Evolutionary conservation across 2,329 filamentous ascomycete genomes (phyloP).

Genomic region (Pseudocercospora fijiensis): DNA sequence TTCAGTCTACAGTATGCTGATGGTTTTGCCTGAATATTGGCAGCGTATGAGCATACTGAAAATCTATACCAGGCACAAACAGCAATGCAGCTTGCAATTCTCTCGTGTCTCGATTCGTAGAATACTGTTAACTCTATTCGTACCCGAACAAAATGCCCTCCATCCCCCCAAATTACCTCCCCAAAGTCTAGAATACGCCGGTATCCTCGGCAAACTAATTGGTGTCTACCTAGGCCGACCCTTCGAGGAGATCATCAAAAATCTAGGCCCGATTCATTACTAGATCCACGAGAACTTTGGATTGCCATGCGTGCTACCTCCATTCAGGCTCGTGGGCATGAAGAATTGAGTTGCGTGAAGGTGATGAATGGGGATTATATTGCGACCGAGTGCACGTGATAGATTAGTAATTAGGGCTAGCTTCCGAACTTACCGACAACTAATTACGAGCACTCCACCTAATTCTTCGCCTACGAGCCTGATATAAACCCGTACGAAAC

Average conservation of each 20-base stretch:
- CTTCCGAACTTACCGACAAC: no score
- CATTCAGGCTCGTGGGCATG: no score
- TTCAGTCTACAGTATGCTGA: background rate
- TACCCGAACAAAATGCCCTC: background rate
- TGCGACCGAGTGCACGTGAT: no score
- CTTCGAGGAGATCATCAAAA: conserved; percentile 3
- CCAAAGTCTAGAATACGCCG: conserved; percentile 6
- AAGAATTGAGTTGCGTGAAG: no score
- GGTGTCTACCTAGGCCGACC: conserved; percentile 11
- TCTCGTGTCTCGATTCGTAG: background rate
- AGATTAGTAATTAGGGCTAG: no score
- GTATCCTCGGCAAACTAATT: conserved; percentile 7
- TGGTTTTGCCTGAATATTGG: background rate
- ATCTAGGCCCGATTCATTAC: conserved; percentile 1
- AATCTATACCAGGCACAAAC: background rate
- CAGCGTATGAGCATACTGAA: background rate
- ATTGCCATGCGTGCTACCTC: background rate
- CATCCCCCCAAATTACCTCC: conserved; percentile 2
- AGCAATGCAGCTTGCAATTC: background rate
- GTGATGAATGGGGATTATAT: no score
- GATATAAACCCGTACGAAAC: no score
- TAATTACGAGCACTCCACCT: no score
- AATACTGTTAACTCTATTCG: background rate
- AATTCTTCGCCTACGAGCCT: no score
- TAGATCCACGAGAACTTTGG: conserved; percentile 8